Base-by-base conservation (phyloP, 441 rosid species). In the Croton laevigatus region DNA sequence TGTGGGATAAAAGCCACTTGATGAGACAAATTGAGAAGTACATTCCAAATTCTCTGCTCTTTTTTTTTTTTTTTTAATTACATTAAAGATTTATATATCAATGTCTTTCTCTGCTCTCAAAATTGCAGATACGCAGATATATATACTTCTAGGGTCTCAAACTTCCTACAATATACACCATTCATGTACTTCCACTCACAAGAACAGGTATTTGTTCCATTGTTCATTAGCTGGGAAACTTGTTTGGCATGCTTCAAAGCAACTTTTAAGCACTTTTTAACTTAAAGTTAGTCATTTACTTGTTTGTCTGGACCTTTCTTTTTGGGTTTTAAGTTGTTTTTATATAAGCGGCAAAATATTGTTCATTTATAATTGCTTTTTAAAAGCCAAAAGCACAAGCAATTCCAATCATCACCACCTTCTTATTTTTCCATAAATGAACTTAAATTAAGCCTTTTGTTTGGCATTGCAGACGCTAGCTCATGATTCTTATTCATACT, bases 21-120 rank as follows among this genome's bases (percentile, higher is more conserved):
- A 91, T 91, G 97, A 83, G 94, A 80, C 99, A 94, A 81, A 89
- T 91, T 38, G 99, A 91, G 81, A 94, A 94, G 99, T 94, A 87
- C 23, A 54, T 71, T 61, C 70, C 77, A 48, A 44, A 16, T 32
- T 51, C 4, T 66, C 22, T 1, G 19, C 8, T 51, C 14, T 16
- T 3, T 53, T 11, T 53, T 8, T 22, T 2, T 14, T 16, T 3
- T 53, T 11, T 53, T 8, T 22, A 1, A 8, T 42, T 55, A 14
- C 11, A 6, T 52, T 16, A 36, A 45, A 36, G 2, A 0, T 27
- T 3, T 23, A 27, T 40, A 10, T 44, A 52, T 3, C 8, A 3
- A 37, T 65, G 36, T 55, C 48, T 12, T 52, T 42, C 42, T 17
- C 34, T 37, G 32, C 9, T 36, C 37, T 65, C 62, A 12, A 51